Evolutionary conservation across 305 asterid genomes (phyloP), one percentile per base, ranked within the genome.

Genomic region (Galium porrigens): DNA sequence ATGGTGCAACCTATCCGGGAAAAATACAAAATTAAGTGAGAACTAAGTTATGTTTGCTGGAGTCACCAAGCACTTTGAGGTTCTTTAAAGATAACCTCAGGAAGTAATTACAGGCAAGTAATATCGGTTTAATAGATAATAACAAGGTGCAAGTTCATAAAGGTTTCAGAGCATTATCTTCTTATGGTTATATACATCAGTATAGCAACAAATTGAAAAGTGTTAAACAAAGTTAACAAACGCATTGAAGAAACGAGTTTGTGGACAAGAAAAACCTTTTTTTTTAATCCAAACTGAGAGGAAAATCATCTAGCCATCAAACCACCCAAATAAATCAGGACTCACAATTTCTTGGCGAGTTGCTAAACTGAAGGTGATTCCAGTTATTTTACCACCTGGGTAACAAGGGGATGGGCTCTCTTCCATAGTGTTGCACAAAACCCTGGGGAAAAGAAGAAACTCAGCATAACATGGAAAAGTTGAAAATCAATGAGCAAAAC

Each of bases 291-390:
- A 65, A 49, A 56, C 20, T 69, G 7, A 69, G 61, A 52, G 5
- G 61, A 49, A 9, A 39, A 12, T 6, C 2, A 58, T 46, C 0
- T 4, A 18, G 0, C 18, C 2, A 46, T 14, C 61, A 29, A 44
- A 0, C 49, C 4, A 52, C 20, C 53, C 56, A 12, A 27, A 14
- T 46, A 48, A 30, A 33, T 48, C n/a, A 30, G n/a, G 30, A 48
- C 89, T 84, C 80, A 92, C 99, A 75, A 92, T 89, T 80, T 92
- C 96, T 67, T 85, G 88, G 57, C 82, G 83, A 64, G 88, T 87
- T 65, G 97, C 94, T 76, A 92, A 83, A 71, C 85, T 77, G 69
- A 92, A 89, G 41, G 60, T 81, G 70, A 92, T 84, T 55, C 85
- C 79, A 48, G 69, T 74, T 64, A 92, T 82, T 69, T 73, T 76